These are phyloP conservation scores for Wickerhamia fluorescens DNA, from an alignment of 805 yeast species.

Conservation along the genomic window DNA sequence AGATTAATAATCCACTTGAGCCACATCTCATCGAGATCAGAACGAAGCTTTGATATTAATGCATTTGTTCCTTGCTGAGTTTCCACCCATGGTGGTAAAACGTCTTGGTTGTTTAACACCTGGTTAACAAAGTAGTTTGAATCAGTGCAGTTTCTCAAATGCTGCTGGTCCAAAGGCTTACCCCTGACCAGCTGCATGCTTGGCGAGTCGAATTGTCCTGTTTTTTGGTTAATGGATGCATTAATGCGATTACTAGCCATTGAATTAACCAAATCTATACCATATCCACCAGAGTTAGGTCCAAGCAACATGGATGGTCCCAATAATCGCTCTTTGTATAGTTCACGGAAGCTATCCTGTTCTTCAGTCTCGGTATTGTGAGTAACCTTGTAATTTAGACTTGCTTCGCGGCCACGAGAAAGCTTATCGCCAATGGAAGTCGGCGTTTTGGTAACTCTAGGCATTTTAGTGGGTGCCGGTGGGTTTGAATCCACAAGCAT, in stretches of 20 bases:
- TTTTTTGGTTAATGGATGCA: constrained; percentile 53
- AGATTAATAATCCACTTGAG: constrained; percentile 8
- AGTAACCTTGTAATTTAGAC: constrained; percentile 55
- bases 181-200: constrained; percentile 48
- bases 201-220: constrained; percentile 63
- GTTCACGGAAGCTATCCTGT: constrained; percentile 48
- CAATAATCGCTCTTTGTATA: constrained; percentile 56
- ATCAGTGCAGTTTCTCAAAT: constrained; percentile 60
- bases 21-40: constrained; percentile 27
- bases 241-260: constrained; percentile 72
- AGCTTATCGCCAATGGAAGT: constrained; percentile 34
- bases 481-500: constrained; percentile 47
- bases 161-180: constrained; percentile 42
- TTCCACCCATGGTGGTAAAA: constrained; percentile 88
- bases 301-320: constrained; percentile 48
- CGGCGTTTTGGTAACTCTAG: constrained; percentile 14
- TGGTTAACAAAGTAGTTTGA: constrained; percentile 67
- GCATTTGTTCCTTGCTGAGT: constrained; percentile 52
- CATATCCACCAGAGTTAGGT: constrained; percentile 31
- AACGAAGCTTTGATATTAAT: constrained; percentile 43
- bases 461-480: constrained; percentile 27
- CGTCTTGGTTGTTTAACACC: constrained; percentile 67
- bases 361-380: constrained; percentile 17
- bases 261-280: constrained; percentile 51
- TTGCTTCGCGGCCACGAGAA: constrained; percentile 54